Base-by-base conservation (phyloP, 306 rosid genomes). In the Carpinus fangiana region DNA sequence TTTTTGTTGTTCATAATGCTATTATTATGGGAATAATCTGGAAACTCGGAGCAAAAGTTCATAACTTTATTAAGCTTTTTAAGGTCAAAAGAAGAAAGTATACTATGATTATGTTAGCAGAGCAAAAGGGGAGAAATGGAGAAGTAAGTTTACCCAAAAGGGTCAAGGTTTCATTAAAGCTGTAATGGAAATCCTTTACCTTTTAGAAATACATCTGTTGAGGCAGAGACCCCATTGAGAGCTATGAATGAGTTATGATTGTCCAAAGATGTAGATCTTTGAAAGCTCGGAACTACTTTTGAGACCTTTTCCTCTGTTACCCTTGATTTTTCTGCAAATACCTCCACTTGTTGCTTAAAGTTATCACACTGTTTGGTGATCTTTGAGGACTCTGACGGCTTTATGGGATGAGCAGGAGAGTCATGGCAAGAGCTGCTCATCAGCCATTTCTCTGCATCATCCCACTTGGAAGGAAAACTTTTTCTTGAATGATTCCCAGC, bases 391-490 rank as follows among this genome's bases (percentile, higher is more conserved):
- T 86, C 87, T 10, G 89, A 81, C 23, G 82, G 80, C 82, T 90
- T 88, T 28, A 77, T 46, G 61, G 72, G 1, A 79, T 89, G 99
- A 78, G 92, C 91, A n/a, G 98, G 93, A 45, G 98, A 92, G 61
- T 87, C 98, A 86, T 92, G 90, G 84, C 96, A 90, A 55, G 98
- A 88, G 59, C 79, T 87, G 73, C 89, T 89, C 21, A 93, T 88
- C 38, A 96, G 94, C 99, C 99, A 96, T 73, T 96, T 96, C 83
- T 96, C 98, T 17, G 99, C 99, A 82, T 96, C 97, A 76, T 93
- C 99, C 99, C 99, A 96, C 67, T 96, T 96, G 12, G 98, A 96
- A 80, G 98, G 99, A 54, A 96, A 86, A 70, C 66, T 87, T 70
- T 93, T 96, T 56, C 98, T 90, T 2, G 91, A 76, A 84, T 86